phyloP scores from a whole-genome alignment of 2,329 filamentous ascomycete species.

The Cladobotryum protrusum region DNA sequence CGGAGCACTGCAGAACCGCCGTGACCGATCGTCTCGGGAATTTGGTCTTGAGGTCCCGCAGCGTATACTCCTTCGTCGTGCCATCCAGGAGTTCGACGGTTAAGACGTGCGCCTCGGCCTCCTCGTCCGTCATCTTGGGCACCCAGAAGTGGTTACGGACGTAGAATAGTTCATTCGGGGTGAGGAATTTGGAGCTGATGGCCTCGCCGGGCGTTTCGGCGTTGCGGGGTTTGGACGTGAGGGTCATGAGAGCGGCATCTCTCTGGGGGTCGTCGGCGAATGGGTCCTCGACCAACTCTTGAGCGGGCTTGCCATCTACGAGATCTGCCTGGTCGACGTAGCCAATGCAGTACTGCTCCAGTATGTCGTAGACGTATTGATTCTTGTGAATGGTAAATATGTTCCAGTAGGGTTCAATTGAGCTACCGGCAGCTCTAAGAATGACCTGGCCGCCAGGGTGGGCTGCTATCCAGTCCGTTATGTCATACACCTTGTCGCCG shows the following conservation, averaged over 20 bases:
- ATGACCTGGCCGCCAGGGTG: constrained; percentile 66
- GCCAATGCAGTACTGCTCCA: constrained; percentile 59
- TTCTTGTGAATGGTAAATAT: constrained; percentile 65
- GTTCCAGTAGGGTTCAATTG: constrained; percentile 63
- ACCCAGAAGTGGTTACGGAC: constrained; percentile 61
- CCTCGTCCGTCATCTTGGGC: constrained; percentile 36
- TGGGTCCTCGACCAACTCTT: constrained; percentile 53
- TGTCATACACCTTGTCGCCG: constrained; percentile 61
- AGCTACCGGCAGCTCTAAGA: constrained; percentile 56
- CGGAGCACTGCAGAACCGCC: constrained; percentile 54
- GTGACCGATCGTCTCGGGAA: constrained; percentile 48
- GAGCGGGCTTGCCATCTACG: constrained; percentile 47
- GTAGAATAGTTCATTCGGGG: constrained; percentile 51
- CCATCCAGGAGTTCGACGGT: constrained; percentile 52
- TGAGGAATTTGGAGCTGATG: constrained; percentile 45
- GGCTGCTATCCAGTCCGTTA: constrained; percentile 60
- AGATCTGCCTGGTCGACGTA: constrained; percentile 54
- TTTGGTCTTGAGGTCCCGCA: constrained; percentile 46
- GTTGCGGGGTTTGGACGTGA: constrained; percentile 52
- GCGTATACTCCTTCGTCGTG: constrained; percentile 44
- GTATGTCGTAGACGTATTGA: constrained; percentile 57
- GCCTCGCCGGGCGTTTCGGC: constrained; percentile 50
- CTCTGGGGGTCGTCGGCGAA: constrained; percentile 49
- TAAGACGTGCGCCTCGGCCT: constrained; percentile 37
- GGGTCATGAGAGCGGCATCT: constrained; percentile 44